These are phyloP conservation scores for Metahyphopichia silvanorum DNA, from an alignment of 805 yeast genomes.

Conservation along the genomic window DNA sequence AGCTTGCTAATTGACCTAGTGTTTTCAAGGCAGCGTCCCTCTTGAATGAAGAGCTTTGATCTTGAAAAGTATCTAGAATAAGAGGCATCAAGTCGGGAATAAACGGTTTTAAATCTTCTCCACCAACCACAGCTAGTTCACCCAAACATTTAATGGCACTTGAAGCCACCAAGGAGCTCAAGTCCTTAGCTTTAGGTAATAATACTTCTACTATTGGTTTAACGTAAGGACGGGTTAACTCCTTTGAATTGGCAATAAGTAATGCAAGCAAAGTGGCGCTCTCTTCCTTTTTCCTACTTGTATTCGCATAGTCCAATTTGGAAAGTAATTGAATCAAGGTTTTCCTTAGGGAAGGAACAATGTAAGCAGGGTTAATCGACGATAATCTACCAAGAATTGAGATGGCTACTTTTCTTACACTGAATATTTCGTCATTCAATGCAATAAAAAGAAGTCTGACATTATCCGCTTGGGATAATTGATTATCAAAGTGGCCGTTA, in stretches of 20 bases:
- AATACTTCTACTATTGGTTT: slow-evolving; percentile 86
- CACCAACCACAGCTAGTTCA: slow-evolving; percentile 83
- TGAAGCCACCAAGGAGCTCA: slow-evolving; percentile 78
- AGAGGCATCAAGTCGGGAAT: slow-evolving; percentile 81
- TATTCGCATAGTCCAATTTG: slow-evolving; percentile 76
- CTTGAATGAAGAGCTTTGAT: slow-evolving; percentile 83
- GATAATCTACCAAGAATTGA: slow-evolving; percentile 81
- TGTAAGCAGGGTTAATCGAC: slow-evolving; percentile 87
- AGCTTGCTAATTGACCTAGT: slow-evolving; percentile 82
- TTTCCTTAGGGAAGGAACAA: slow-evolving; percentile 88
- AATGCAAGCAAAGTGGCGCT: slow-evolving; percentile 73
- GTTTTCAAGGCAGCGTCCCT: slow-evolving; percentile 88
- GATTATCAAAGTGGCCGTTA: slow-evolving; percentile 80
- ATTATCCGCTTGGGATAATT: slow-evolving; percentile 89
- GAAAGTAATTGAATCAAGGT: slow-evolving; percentile 82
- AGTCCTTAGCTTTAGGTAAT: slow-evolving; percentile 69
- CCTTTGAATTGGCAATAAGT: slow-evolving; percentile 73
- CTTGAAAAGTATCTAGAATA: slow-evolving; percentile 82
- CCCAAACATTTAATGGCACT: slow-evolving; percentile 86
- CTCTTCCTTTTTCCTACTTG: slow-evolving; percentile 77
- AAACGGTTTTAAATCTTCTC: slow-evolving; percentile 74
- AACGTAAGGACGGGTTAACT: slow-evolving; percentile 85
- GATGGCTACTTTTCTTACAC: slow-evolving; percentile 75
- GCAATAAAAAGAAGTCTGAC: slow-evolving; percentile 83
- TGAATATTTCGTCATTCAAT: slow-evolving; percentile 84